Conservation (phyloP, 2,329 filamentous ascomycete genomes). For the Akanthomyces dipterigenus region DNA sequence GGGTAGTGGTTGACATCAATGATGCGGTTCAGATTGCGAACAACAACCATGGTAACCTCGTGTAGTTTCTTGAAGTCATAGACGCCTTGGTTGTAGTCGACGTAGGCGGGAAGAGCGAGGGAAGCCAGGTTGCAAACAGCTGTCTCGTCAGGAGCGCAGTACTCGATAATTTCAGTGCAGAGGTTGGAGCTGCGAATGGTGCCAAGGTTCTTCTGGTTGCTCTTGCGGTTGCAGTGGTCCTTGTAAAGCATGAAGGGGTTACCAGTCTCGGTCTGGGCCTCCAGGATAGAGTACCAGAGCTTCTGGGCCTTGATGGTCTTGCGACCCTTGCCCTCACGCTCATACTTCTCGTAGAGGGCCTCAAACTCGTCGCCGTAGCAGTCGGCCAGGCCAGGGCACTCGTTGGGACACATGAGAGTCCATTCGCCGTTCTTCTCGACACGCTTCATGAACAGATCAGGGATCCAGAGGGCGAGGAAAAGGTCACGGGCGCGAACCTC, state of each 20-base stretch:
- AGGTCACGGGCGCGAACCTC: conserved; percentile 94
- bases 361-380: conserved; percentile 98
- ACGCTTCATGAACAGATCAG: conserved; percentile 99
- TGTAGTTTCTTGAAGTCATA: conserved; percentile 98
- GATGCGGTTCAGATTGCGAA: conserved; percentile 95
- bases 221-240: conserved; percentile 96
- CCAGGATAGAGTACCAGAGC: conserved; percentile 97
- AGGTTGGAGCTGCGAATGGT: conserved; percentile 98
- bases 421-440: conserved; percentile 94
- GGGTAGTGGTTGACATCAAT: conserved; percentile 98
- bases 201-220: conserved; percentile 99
- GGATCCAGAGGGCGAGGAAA: conserved; percentile 97
- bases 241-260: conserved; percentile 99
- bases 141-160: conserved; percentile 94
- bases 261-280: conserved; percentile 97
- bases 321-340: conserved; percentile 78
- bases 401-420: conserved; percentile 97
- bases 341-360: conserved; percentile 87
- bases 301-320: conserved; percentile 96
- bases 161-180: conserved; percentile 98
- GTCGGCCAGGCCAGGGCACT: conserved; percentile 90
- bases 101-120: conserved; percentile 81
- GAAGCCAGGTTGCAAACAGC: conserved; percentile 98
- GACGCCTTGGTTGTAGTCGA: conserved; percentile 74
- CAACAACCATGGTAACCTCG: conserved; percentile 85